Evolutionary conservation across 768 basidiomycete genomes (phyloP), one percentile per base, ranked within the genome.

Genomic region (Chiua virens): DNA sequence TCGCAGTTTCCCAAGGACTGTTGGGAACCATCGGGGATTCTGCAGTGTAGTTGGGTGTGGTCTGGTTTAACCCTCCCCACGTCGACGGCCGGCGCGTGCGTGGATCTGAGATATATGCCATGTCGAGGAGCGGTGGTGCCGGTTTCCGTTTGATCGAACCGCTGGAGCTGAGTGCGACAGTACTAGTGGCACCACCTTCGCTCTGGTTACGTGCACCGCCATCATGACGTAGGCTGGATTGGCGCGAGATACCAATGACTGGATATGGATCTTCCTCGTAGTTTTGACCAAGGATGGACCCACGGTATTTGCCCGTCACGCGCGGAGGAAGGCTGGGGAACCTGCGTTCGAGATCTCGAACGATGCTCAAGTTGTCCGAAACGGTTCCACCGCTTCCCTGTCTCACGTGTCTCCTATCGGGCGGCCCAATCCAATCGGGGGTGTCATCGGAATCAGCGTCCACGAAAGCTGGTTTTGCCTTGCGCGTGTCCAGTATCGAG

Each of bases 321-420:
- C 69, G 64, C 32, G 69, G 62, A 6, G 79, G 81, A 44, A 78
- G 71, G 14, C 66, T 71, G 34, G 85, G 81, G 67, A 85, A 86
- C 63, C 77, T 78, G 35, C 65, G 54, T 6, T 81, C 74, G 47
- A 85, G 69, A 32, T 80, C 79, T 18, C 75, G 76, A 30, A 85
- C 74, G 18, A 74, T 69, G 57, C 71, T 66, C 22, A 79, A 53
- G 21, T 71, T 74, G 50, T 80, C 78, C 3, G 75, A 73, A 27
- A 67, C 67, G n/a, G 66, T 64, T 49, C 40, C 51, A 0, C 54
- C 63, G 46, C 68, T 71, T 17, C 58, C 62, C 20, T 23, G 63
- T 21, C 45, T 52, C 7, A 25, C n/a, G 18, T 47, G 54, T 18
- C 21, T 22, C 39, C 3, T 54, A n/a, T 50, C 40, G 2, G 63